Evolutionary conservation across 2,329 filamentous ascomycete species (phyloP).

Genomic region (Phyllosticta citrichinensis): DNA sequence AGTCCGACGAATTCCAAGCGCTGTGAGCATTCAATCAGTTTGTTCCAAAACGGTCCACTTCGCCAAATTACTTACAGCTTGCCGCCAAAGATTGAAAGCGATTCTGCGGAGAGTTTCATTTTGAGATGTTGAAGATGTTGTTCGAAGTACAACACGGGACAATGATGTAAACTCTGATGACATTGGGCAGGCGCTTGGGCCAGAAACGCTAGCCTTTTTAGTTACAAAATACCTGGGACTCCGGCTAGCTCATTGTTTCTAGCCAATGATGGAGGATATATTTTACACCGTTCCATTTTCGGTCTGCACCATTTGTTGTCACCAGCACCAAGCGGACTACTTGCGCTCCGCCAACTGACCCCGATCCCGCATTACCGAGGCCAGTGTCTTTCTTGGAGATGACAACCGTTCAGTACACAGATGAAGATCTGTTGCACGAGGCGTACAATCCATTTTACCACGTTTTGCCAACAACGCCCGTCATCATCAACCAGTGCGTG

Average conservation of each 20-base stretch:
- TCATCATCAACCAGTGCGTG: constrained; percentile 32
- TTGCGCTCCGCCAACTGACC: background rate
- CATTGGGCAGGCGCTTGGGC: background rate
- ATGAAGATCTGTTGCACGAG: constrained; percentile 14
- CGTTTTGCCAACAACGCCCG: constrained; percentile 38
- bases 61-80: background rate
- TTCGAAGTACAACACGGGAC: background rate
- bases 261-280: background rate
- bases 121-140: background rate
- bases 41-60: background rate
- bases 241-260: too few relatives aligned
- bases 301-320: too few relatives aligned
- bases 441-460: constrained; percentile 45
- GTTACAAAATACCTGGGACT: background rate
- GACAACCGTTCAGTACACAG: background rate
- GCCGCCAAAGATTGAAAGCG: background rate
- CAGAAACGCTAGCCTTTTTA: background rate
- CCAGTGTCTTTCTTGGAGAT: background rate
- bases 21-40: constrained; percentile 26
- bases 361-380: background rate
- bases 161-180: background rate
- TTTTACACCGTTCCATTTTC: background rate
- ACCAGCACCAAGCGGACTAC: too few relatives aligned
- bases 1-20: constrained; percentile 50
- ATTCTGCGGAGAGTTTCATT: background rate